Evolutionary conservation across 148 eudicot species (phyloP).

Genomic region (Chenopodium suecicum): DNA sequence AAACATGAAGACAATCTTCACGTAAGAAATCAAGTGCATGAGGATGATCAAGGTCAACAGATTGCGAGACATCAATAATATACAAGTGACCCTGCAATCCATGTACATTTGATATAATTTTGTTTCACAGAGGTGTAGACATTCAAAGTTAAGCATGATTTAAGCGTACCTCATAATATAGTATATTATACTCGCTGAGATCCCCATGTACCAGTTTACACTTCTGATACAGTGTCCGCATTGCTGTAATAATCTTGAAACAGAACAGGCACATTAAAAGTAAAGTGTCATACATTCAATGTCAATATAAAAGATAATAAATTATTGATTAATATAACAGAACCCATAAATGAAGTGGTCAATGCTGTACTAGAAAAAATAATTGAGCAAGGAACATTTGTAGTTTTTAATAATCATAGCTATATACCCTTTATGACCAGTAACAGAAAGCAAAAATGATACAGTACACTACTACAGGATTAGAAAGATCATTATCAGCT

Average conservation of each 20-base stretch:
- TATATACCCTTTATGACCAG: background rate
- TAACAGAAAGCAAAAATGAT: background rate
- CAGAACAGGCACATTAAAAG: background rate
- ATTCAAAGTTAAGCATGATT: background rate
- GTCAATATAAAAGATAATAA: background rate
- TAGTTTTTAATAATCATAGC: background rate
- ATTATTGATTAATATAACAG: background rate
- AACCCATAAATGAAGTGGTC: background rate
- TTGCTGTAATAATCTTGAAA: conserved; percentile 65
- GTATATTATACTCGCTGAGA: conserved; percentile 90
- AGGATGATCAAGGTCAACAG: conserved; percentile 99
- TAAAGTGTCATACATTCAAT: background rate
- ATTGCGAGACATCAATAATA: conserved; percentile 92
- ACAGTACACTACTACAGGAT: background rate
- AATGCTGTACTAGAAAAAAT: background rate
- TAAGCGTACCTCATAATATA: conserved; percentile 68
- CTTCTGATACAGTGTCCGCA: conserved; percentile 91
- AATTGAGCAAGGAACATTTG: background rate
- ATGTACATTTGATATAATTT: background rate
- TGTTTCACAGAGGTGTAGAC: background rate
- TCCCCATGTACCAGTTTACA: conserved; percentile 99
- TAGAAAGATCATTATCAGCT: background rate
- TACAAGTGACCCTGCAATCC: conserved; percentile 81
- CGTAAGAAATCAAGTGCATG: conserved; percentile 84
- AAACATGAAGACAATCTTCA: conserved; percentile 88